Base-by-base conservation (phyloP, 2,329 filamentous ascomycete species). In the Colletotrichum godetiae region DNA sequence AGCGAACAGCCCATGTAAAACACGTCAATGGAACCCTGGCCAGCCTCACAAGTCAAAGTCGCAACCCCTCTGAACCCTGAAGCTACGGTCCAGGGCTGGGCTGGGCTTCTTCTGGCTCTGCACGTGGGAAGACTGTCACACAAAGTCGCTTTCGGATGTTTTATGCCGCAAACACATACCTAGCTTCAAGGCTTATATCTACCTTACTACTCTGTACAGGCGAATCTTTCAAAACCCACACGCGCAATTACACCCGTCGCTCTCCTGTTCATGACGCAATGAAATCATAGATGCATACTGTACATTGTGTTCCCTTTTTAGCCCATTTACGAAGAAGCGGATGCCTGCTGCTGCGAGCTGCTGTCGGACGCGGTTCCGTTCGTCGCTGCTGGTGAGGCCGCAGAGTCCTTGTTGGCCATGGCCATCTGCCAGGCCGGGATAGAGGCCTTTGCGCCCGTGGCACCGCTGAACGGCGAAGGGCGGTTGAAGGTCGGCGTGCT, bases 341-440 rank as follows among this genome's bases (percentile, higher is more conserved):
- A 60, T 65, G 63, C 33, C 49, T 76, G 68, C 33, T 72, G 68
- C 52, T 75, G 62, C 13, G 63, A 67, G 67, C 53, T 64, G 6
- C 78, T 78, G 5, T 77, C 77, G 61, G 57, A 64, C 19, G 65
- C 70, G 1, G 63, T 61, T 29, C 78, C 76, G 57, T 78, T 77
- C 55, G 78, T 70, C 10, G 80, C 75, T 27, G 80, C 76, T 10
- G 80, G 76, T 4, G 77, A 75, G n/a, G 75, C 77, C 2, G 70
- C 42, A 35, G 70, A 71, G 61, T 70, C 79, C 79, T 88, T 90
- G 78, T 88, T 91, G 37, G 90, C 86, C 80, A 92, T 91, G 60
- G 92, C 92, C 87, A 94, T 89, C 83, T 95, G 93, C 93, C 93
- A 95, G 5, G 93, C 90, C 5, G 93, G 93, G 76, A 95, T 95